phyloP scores from a whole-genome alignment of 345 rosid species.

The Populus simonii region DNA sequence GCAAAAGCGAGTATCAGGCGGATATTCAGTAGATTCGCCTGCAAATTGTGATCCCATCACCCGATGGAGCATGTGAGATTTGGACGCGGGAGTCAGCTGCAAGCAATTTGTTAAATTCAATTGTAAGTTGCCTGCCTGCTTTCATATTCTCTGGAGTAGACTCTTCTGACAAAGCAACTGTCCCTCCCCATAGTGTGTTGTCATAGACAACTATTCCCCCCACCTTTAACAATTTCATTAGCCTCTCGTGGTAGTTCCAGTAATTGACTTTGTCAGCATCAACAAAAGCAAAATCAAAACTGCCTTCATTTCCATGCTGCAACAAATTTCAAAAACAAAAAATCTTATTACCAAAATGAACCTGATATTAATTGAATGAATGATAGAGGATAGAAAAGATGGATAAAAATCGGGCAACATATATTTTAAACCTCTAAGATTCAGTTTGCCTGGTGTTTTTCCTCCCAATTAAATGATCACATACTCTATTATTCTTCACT shows the following conservation, averaged over 20 bases:
- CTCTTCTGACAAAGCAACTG: constrained; percentile 35
- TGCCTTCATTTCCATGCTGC: constrained; percentile 38
- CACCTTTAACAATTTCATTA: constrained; percentile 38
- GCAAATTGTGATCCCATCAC: constrained; percentile 70
- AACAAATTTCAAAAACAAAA: neutral
- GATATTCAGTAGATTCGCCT: constrained; percentile 24
- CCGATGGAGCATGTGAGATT: constrained; percentile 51
- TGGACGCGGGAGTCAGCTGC: constrained; percentile 56
- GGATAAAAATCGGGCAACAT: too few species aligned
- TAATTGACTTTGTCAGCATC: constrained; percentile 49
- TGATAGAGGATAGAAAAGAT: too few species aligned
- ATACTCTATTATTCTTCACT: too few species aligned
- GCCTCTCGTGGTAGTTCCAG: constrained; percentile 42
- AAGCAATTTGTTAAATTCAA: constrained; percentile 45
- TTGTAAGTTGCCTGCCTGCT: constrained; percentile 15
- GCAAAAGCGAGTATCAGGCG: too few species aligned
- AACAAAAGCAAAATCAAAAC: constrained; percentile 50
- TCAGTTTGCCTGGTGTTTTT: too few species aligned
- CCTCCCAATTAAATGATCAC: too few species aligned
- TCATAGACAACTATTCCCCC: constrained; percentile 46
- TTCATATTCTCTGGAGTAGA: constrained; percentile 15
- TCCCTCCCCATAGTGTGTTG: constrained; percentile 46
- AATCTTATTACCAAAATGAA: neutral
- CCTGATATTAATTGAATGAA: too few species aligned
- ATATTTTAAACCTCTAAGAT: too few species aligned